Base-by-base conservation (phyloP, 495 filamentous ascomycete genomes). In the Cercophora sp. region DNA sequence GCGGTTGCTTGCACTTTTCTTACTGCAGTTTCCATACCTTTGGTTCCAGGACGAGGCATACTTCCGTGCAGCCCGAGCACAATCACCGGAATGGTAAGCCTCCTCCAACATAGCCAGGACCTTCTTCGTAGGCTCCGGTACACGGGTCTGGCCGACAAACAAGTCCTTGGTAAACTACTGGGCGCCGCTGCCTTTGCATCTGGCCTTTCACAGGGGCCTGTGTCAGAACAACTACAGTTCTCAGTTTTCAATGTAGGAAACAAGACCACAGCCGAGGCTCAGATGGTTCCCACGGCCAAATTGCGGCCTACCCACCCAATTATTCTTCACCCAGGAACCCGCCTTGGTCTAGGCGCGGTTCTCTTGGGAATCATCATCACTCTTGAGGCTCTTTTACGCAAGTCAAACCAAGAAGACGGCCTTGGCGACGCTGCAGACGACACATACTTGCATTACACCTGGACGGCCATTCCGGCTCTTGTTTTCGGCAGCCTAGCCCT, bases 381-480 rank as follows among this genome's bases (percentile, higher is more conserved):
- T 3, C 39, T 54, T 8, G 51, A 54, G 11, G 8, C 47, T 1
- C 34, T 32, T 1, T 24, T 54, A 1, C 42, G 32, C 8, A 54
- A 54, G 11, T 54, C 51, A 1, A 32, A 13, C 13, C 11, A 27
- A 11, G 42, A 54, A 9, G 5, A 18, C 3, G 54, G 54, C 16
- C 48, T 57, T 4, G 54, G 48, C 0, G 34, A 57, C 15, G 48
- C 35, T 2, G 42, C 34, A 4, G 42, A 47, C 10, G 42, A 42
- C 6, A 22, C 35, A 3, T 48, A 48, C 36, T 19, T 57, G 0
- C 48, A 57, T 18, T 48, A 52, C 36, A 48, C 48, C 3, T 57
- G 54, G 54, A 57, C 48, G 3, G 27, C 48, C 3, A 15, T 48
- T 3, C 54, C 54, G 13, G 48, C 54, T 11, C 11, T 52, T 6